phyloP scores from a whole-genome alignment of 345 rosid genomes.

The Murraya koenigii region DNA sequence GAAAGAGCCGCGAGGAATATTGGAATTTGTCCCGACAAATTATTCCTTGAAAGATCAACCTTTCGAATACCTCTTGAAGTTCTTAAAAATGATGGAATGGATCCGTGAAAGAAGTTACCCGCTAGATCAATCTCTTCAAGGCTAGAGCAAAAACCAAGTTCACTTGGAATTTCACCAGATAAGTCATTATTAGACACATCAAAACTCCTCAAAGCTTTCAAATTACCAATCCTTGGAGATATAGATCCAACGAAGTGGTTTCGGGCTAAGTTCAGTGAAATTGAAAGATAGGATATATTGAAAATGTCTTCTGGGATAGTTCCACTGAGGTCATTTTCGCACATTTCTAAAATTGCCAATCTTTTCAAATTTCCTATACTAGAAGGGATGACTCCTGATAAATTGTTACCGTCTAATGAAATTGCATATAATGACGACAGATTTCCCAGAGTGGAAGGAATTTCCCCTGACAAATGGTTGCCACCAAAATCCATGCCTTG shows the following conservation, averaged over 20 bases:
- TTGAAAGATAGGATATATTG: slow-evolving; percentile 14
- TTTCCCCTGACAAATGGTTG: slow-evolving; percentile 9
- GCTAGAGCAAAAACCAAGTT: slow-evolving; percentile 6
- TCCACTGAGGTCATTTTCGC: slow-evolving; percentile 28
- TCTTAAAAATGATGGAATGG: slow-evolving; percentile 5
- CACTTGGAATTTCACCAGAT: slow-evolving; percentile 7
- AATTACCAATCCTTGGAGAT: slow-evolving; percentile 13
- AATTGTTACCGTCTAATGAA: slow-evolving; percentile 5
- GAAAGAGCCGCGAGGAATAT: neutral
- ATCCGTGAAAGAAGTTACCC: slow-evolving; percentile 7
- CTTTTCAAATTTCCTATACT: slow-evolving; percentile 16
- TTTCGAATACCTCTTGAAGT: neutral
- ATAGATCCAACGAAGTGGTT: slow-evolving; percentile 19
- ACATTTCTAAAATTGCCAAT: slow-evolving; percentile 5
- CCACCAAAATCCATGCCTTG: neutral
- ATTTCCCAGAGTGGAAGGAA: slow-evolving; percentile 21
- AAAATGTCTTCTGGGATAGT: slow-evolving; percentile 16
- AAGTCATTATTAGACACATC: slow-evolving; percentile 3
- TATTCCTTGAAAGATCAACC: neutral
- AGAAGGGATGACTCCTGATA: slow-evolving; percentile 24
- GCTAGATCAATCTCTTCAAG: neutral
- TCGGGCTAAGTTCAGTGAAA: slow-evolving; percentile 16
- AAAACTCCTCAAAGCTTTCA: slow-evolving; percentile 8
- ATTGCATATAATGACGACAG: neutral
- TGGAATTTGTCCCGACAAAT: slow-evolving; percentile 22